phyloP scores from a whole-genome alignment of 352 stramenopile genomes.

The Globisporangium alternatum region DNA sequence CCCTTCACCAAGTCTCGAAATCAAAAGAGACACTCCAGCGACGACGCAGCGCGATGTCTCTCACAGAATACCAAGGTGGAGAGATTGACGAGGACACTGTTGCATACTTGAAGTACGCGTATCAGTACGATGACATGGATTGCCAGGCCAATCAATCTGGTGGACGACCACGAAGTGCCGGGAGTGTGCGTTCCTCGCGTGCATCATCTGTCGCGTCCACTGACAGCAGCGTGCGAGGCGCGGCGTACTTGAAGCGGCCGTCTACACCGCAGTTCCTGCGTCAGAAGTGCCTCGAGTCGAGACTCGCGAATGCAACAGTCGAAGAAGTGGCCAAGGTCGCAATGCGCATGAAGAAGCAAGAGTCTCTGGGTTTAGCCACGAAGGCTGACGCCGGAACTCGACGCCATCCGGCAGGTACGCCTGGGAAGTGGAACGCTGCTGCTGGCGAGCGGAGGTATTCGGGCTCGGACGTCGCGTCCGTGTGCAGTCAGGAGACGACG shows the following conservation, averaged over 20 bases:
- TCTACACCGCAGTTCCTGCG: constrained; percentile 59
- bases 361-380: constrained; percentile 13
- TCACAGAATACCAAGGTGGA: constrained; percentile 14
- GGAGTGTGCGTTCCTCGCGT: constrained; percentile 36
- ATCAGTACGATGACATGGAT: constrained; percentile 4
- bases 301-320: constrained; percentile 22
- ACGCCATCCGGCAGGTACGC: constrained; percentile 3
- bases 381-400: constrained; percentile 12
- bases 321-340: constrained; percentile 8
- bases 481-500: constrained; percentile 11
- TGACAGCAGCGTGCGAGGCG: constrained; percentile 34
- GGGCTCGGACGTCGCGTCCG: constrained; percentile 27
- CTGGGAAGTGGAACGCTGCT: constrained; percentile 7
- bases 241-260: constrained; percentile 55
- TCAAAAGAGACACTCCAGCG: constrained; percentile 7
- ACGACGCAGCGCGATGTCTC: constrained; percentile 12
- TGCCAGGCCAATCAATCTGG: neutral
- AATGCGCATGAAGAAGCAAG: constrained; percentile 36
- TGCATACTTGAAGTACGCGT: neutral
- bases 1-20: neutral
- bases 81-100: neutral
- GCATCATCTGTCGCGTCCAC: constrained; percentile 21
- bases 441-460: constrained; percentile 35
- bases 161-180: constrained; percentile 47
- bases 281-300: constrained; percentile 67